phyloP scores from a whole-genome alignment of 2,329 filamentous ascomycete genomes.

The Didymella sp. region DNA sequence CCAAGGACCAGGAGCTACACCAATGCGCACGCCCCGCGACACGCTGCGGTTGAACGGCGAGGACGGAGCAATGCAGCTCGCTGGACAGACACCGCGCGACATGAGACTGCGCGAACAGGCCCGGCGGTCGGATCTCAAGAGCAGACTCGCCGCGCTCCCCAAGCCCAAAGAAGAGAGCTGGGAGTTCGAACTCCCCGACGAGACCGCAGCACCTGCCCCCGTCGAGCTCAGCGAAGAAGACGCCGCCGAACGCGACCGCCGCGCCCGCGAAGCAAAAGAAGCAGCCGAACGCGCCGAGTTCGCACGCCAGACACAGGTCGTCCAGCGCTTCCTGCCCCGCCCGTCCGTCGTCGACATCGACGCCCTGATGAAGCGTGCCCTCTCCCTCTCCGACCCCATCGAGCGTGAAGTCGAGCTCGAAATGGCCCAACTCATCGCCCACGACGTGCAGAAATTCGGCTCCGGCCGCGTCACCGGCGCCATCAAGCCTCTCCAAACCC shows the following conservation, averaged over 20 bases:
- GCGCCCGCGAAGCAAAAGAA: slow-evolving; percentile 67
- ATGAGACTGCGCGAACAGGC: slow-evolving; percentile 74
- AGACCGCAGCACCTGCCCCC: slow-evolving; percentile 67
- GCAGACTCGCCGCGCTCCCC: slow-evolving; percentile 80
- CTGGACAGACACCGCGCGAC: slow-evolving; percentile 79
- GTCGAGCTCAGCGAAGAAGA: slow-evolving; percentile 68
- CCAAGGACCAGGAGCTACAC: slow-evolving; percentile 75
- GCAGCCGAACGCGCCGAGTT: slow-evolving; percentile 74
- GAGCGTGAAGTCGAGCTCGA: slow-evolving; percentile 76
- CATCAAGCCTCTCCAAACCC: slow-evolving; percentile 64
- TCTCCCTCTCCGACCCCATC: slow-evolving; percentile 67
- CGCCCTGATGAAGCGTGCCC: slow-evolving; percentile 69
- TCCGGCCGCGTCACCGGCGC: slow-evolving; percentile 70
- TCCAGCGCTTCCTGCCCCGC: slow-evolving; percentile 82
- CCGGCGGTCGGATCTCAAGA: slow-evolving; percentile 71
- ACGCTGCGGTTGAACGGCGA: slow-evolving; percentile 82
- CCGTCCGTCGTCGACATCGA: slow-evolving; percentile 76
- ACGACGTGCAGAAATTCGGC: slow-evolving; percentile 80
- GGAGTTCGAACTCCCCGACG: slow-evolving; percentile 91
- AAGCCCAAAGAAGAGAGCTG: slow-evolving; percentile 93
- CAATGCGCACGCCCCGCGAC: slow-evolving; percentile 87
- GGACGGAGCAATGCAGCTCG: slow-evolving; percentile 67
- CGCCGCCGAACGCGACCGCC: slow-evolving; percentile 76
- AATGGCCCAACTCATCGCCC: slow-evolving; percentile 77
- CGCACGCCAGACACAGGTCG: slow-evolving; percentile 85